phyloP scores from a whole-genome alignment of 139 green algal genomes.

The Yamagishiella unicocca region DNA sequence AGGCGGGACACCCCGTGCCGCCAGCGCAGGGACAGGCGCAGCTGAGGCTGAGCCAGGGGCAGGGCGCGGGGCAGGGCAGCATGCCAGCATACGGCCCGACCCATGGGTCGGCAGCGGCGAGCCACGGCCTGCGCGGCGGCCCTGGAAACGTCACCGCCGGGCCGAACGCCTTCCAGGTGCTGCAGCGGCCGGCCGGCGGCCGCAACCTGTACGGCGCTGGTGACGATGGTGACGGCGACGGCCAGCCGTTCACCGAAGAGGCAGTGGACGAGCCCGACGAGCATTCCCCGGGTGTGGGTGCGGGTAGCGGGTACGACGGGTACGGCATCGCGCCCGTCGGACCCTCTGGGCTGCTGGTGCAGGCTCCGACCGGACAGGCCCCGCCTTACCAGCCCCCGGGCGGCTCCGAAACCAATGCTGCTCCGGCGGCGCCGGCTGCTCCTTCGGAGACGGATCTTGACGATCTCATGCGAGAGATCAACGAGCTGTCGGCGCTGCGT shows the following conservation, averaged over 20 bases:
- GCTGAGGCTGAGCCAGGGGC: neutral
- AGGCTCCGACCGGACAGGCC: too few species aligned
- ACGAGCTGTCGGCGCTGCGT: conserved; percentile 62
- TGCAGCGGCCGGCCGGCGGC: neutral
- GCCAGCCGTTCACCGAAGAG: conserved; percentile 19
- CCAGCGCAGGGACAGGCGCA: neutral
- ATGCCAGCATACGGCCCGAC: neutral
- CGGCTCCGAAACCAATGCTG: too few species aligned
- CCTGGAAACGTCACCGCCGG: neutral
- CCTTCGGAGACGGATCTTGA: conserved; percentile 9
- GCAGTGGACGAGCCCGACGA: neutral
- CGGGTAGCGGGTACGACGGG: too few species aligned
- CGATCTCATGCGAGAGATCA: conserved; percentile 47
- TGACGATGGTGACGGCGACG: neutral
- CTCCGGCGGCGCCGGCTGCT: neutral
- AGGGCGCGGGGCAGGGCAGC: neutral
- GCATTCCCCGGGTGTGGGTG: too few species aligned
- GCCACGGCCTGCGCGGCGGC: neutral
- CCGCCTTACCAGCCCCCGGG: too few species aligned
- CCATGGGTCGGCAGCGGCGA: neutral
- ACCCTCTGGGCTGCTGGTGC: neutral
- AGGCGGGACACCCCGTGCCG: neutral
- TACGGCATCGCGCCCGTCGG: neutral
- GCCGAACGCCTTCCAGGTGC: conserved; percentile 23
- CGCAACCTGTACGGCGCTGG: neutral